These are phyloP conservation scores for Bimuria novae-zelandiae DNA, from an alignment of 2,329 filamentous ascomycete genomes.

Conservation along the genomic window DNA sequence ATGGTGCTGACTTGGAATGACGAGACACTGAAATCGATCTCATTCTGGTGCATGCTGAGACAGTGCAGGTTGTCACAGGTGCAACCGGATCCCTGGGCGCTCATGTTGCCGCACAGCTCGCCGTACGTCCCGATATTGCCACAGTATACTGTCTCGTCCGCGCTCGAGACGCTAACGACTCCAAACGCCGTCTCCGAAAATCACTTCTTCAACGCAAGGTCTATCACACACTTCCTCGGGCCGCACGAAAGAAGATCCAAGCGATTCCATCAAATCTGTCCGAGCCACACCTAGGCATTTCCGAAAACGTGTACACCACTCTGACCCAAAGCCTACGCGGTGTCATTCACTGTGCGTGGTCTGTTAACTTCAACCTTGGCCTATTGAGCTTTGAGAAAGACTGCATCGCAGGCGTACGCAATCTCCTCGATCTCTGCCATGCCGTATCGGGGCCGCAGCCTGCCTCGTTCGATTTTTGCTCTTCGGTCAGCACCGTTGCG, in stretches of 20 bases:
- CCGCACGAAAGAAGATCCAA: slow-evolving; percentile 33
- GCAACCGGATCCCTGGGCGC: slow-evolving; percentile 69
- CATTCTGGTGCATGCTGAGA: slow-evolving; percentile 11
- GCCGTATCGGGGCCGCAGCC: slow-evolving; percentile 37
- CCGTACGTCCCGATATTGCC: slow-evolving; percentile 31
- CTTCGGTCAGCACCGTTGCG: slow-evolving; percentile 51
- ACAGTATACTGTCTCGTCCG: slow-evolving; percentile 60
- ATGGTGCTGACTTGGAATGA: no score
- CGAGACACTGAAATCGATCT: no score
- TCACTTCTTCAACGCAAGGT: slow-evolving; percentile 46
- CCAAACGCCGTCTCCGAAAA: slow-evolving; percentile 41
- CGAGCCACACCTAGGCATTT: slow-evolving; percentile 47
- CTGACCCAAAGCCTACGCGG: slow-evolving; percentile 37
- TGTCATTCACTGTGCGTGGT: slow-evolving; percentile 60
- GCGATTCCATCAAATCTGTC: slow-evolving; percentile 49
- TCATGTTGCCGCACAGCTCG: slow-evolving; percentile 56
- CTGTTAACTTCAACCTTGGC: slow-evolving; percentile 61
- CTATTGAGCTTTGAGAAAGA: slow-evolving; percentile 57
- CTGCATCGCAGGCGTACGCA: slow-evolving; percentile 50
- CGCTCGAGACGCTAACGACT: slow-evolving; percentile 43
- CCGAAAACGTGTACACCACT: slow-evolving; percentile 17
- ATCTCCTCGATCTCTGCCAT: slow-evolving; percentile 51
- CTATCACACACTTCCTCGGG: slow-evolving; percentile 32
- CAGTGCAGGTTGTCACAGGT: slow-evolving; percentile 61
- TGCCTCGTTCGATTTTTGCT: slow-evolving; percentile 52